These are phyloP conservation scores for Termitomyces sp. DNA, from an alignment of 768 basidiomycete species.

Conservation along the genomic window DNA sequence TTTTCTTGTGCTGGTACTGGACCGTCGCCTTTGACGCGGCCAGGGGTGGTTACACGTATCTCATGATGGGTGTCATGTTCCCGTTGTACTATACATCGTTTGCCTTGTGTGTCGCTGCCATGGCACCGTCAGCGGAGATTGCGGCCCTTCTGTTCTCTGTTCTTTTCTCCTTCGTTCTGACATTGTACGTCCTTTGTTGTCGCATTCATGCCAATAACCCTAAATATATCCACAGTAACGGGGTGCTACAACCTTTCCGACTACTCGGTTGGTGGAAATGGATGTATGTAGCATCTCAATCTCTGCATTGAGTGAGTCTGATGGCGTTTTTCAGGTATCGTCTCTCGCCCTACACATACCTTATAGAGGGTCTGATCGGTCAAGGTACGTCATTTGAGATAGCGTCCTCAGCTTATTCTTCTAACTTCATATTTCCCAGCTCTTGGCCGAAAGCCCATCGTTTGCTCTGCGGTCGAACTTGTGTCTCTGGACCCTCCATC, in stretches of 20 bases:
- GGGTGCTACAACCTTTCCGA: conserved; percentile 62
- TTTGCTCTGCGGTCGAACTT: conserved; percentile 62
- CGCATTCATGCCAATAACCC: conserved; percentile 1
- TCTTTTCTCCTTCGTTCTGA: conserved; percentile 59
- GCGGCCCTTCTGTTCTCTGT: conserved; percentile 55
- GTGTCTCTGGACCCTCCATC: conserved; percentile 54
- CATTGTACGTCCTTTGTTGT: conserved; percentile 41
- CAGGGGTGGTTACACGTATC: conserved; percentile 56
- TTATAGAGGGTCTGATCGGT: conserved; percentile 46
- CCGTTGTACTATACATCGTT: conserved; percentile 65
- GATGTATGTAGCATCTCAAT: conserved; percentile 38
- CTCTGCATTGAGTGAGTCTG: background rate
- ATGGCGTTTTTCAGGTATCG: conserved; percentile 22
- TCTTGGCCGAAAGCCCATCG: conserved; percentile 43
- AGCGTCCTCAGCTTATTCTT: conserved; percentile 26
- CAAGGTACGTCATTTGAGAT: conserved; percentile 32
- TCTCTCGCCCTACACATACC: conserved; percentile 47
- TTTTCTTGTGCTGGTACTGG: conserved; percentile 75
- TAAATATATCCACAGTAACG: conserved; percentile 36
- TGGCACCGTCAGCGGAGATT: conserved; percentile 57
- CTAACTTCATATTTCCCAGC: conserved; percentile 36
- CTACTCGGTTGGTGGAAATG: conserved; percentile 68
- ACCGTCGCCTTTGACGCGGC: conserved; percentile 56
- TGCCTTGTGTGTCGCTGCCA: conserved; percentile 56
- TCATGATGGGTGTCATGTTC: conserved; percentile 52